phyloP scores from a whole-genome alignment of 164 flowering plant species.

The Protea cynaroides region DNA sequence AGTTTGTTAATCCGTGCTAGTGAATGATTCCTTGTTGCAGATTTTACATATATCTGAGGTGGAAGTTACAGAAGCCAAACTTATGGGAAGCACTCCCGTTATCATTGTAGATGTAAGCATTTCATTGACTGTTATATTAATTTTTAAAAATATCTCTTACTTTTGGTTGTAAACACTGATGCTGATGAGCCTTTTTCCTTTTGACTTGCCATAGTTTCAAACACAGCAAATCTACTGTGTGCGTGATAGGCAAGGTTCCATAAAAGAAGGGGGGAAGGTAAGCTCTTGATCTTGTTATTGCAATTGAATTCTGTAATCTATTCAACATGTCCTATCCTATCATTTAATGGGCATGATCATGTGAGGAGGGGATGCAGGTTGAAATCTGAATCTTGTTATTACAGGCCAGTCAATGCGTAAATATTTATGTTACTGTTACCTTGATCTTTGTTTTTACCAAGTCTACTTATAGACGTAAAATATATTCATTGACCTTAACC shows the following conservation, averaged over 20 bases:
- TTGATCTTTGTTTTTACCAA: too few species aligned
- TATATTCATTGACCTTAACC: too few species aligned
- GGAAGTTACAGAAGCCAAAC: conserved; percentile 78
- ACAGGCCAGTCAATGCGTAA: too few species aligned
- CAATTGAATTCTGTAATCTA: too few species aligned
- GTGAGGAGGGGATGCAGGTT: too few species aligned
- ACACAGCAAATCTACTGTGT: conserved; percentile 91
- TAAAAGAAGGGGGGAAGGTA: conserved; percentile 92
- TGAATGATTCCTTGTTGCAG: conserved; percentile 33
- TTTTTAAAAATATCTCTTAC: background rate
- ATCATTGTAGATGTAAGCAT: conserved; percentile 71
- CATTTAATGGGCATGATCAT: too few species aligned
- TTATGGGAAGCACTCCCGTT: conserved; percentile 78
- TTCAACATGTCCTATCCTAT: too few species aligned
- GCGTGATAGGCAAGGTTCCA: conserved; percentile 64
- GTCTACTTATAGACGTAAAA: too few species aligned
- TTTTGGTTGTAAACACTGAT: background rate
- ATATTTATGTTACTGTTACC: too few species aligned
- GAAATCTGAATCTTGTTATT: too few species aligned
- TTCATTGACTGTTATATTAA: background rate
- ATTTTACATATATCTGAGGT: conserved; percentile 86
- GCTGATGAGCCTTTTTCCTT: conserved; percentile 1
- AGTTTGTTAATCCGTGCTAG: background rate
- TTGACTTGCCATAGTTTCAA: conserved; percentile 57
- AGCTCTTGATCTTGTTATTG: background rate